Conservation (phyloP, 805 yeast genomes). For the Jamesozyma hellenica region DNA sequence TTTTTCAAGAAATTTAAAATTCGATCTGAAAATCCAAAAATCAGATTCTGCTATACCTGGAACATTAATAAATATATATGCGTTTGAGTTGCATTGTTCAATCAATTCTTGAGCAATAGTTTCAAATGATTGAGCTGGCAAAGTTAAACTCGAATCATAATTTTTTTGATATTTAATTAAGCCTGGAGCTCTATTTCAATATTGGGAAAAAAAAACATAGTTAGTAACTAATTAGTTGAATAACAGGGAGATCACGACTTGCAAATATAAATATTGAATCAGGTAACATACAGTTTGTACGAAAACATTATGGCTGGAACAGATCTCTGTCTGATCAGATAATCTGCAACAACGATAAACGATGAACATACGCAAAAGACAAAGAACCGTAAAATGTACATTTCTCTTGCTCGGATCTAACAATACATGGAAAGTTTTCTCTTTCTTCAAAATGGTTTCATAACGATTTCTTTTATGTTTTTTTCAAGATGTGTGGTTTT, state of each 20-base stretch:
- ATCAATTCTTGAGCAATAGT: slow-evolving; percentile 27
- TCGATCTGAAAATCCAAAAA: slow-evolving; percentile 31
- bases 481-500: too few species aligned
- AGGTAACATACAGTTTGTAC: slow-evolving; percentile 5
- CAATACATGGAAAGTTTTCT: too few species aligned
- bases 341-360: neutral
- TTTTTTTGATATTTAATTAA: slow-evolving; percentile 13
- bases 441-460: too few species aligned
- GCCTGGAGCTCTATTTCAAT: slow-evolving; percentile 16
- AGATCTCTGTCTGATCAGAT: slow-evolving; percentile 3
- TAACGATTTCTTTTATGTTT: too few species aligned
- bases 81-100: slow-evolving; percentile 42
- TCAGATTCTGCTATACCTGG: slow-evolving; percentile 45
- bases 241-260: too few species aligned
- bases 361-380: too few species aligned
- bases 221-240: too few species aligned
- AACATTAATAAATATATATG: slow-evolving; percentile 45
- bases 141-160: slow-evolving; percentile 7
- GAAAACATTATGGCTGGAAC: slow-evolving; percentile 15
- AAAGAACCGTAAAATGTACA: too few species aligned
- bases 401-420: too few species aligned
- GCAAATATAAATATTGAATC: too few species aligned
- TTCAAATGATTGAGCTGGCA: slow-evolving; percentile 23
- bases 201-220: too few species aligned
- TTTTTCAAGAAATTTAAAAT: slow-evolving; percentile 41